Conservation (phyloP, 2,329 filamentous ascomycete genomes). For the Biscogniauxia mediterranea region DNA sequence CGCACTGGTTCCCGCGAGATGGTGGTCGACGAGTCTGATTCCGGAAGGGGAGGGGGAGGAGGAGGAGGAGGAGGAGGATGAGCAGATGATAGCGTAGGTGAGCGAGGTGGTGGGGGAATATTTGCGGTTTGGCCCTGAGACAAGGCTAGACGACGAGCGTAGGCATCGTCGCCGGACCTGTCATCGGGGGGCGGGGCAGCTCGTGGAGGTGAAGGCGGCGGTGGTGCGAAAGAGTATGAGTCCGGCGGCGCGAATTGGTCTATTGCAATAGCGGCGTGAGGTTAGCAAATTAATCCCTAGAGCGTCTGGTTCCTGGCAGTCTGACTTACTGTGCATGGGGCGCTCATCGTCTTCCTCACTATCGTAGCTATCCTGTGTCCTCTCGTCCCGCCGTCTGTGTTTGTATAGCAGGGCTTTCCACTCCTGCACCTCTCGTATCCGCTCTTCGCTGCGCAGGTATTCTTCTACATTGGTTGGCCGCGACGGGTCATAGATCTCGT, state of each 20-base stretch:
- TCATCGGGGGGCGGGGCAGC: constrained; percentile 51
- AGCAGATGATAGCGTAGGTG: constrained; percentile 28
- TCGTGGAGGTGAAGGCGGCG: constrained; percentile 49
- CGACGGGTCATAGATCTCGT: constrained; percentile 84
- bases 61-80: too few relatives aligned
- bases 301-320: background rate
- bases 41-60: constrained; percentile 37
- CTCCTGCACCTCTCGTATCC: constrained; percentile 73
- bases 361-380: constrained; percentile 35
- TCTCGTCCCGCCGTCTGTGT: constrained; percentile 57
- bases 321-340: constrained; percentile 35
- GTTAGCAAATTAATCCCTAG: constrained; percentile 12
- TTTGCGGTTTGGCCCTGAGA: constrained; percentile 39
- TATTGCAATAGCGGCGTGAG: constrained; percentile 24
- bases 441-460: constrained; percentile 81
- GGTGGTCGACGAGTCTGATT: constrained; percentile 48
- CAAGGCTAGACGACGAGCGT: constrained; percentile 60
- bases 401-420: constrained; percentile 83
- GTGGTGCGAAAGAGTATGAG: constrained; percentile 57
- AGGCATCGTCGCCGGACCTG: constrained; percentile 67
- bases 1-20: constrained; percentile 78
- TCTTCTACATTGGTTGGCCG: constrained; percentile 82
- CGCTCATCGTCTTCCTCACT: constrained; percentile 35
- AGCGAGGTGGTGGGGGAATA: constrained; percentile 24
- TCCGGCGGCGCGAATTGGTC: constrained; percentile 61